phyloP scores from a whole-genome alignment of 768 basidiomycete genomes.

The Porphyrellus cyaneotinctus region DNA sequence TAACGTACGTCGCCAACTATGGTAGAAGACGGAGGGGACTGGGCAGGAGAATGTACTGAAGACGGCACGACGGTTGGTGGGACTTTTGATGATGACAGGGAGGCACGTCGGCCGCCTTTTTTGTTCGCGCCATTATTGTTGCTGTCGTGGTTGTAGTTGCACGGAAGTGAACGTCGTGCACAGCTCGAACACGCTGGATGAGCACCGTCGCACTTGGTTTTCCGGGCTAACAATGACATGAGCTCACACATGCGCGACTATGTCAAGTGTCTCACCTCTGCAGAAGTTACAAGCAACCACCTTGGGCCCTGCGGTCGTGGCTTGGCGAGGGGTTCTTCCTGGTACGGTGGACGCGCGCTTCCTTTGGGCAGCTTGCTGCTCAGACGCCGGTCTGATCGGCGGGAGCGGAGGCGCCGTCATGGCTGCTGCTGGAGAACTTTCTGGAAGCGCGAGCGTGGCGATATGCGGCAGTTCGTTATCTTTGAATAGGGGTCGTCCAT shows the following conservation, averaged over 20 bases:
- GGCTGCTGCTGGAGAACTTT: conserved; percentile 48
- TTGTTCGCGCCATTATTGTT: conserved; percentile 26
- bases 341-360: conserved; percentile 68
- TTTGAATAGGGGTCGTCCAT: conserved; percentile 45
- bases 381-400: conserved; percentile 61
- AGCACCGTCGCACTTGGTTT: conserved; percentile 86
- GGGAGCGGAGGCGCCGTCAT: conserved; percentile 65
- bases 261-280: conserved; percentile 52
- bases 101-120: conserved; percentile 48
- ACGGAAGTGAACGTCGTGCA: conserved; percentile 67
- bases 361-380: conserved; percentile 63
- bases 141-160: conserved; percentile 76
- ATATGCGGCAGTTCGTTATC: conserved; percentile 71
- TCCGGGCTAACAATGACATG: conserved; percentile 53
- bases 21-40: conserved; percentile 46
- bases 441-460: conserved; percentile 61
- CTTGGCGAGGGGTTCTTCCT: conserved; percentile 54
- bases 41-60: conserved; percentile 49
- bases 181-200: conserved; percentile 84
- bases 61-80: conserved; percentile 21
- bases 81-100: conserved; percentile 48
- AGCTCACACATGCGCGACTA: conserved; percentile 5
- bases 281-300: conserved; percentile 89
- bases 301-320: conserved; percentile 72
- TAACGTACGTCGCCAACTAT: conserved; percentile 33